Base-by-base conservation (phyloP, 2,329 filamentous ascomycete genomes). In the Thelonectria rubi region DNA sequence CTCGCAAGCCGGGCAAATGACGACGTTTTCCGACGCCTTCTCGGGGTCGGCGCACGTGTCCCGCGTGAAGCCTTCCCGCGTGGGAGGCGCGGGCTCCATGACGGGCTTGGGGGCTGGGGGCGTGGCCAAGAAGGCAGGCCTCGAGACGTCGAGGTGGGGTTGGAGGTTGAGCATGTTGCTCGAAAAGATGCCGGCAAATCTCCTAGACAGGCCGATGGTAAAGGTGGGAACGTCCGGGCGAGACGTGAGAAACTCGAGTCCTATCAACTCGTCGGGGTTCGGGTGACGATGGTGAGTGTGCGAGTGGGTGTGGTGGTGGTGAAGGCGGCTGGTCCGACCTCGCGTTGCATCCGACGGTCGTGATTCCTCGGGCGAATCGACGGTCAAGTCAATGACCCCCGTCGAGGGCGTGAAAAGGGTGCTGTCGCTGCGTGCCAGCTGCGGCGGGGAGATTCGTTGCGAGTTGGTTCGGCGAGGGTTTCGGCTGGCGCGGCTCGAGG, bases 1-100 rank as follows among this genome's bases (percentile, higher is more conserved):
- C 17, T 91, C 89, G 70, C 95, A 99, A 60, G 92, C 92, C 0
- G 94, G 92, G 74, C 95, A 99, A 1, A 97, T 83, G 2, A 94
- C 84, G 1, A 91, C 82, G 39, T 91, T 85, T 15, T 92, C 88
- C 37, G 92, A 89, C 40, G 81, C 85, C 18, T 69, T 71, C 20
- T 71, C 68, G 3, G 69, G 63, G 5, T 75, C 70, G 10, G 66
- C 65, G 14, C 71, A 72, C 0, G 92, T 91, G 50, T 87, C 88
- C 60, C 94, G 84, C 1, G 92, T 97, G 71, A 95, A 98, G 1
- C 94, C 94, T n/a, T 87, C 80, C 6, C 85, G 84, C 0, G 91
- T 82, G 0, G 88, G 79, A n/a, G 83, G 80, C 0, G 91, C 89
- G 0, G 89, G 82, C 45, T 89, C 85, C 74, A 94, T 69, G 14